phyloP scores from a whole-genome alignment of 306 rosid genomes.

The Dryas drummondii region DNA sequence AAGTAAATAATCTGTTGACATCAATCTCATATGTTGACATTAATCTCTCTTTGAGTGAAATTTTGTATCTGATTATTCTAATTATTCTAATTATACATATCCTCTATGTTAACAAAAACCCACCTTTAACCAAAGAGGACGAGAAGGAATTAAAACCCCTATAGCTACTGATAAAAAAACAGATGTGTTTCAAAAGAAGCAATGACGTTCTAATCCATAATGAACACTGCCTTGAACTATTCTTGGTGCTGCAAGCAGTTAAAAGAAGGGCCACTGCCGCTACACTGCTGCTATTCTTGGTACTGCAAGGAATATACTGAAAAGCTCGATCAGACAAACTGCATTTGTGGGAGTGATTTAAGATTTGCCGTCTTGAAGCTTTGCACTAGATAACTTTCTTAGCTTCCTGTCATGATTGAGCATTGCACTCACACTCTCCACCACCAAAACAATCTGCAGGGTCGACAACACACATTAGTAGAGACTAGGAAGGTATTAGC shows the following conservation, averaged over 20 bases:
- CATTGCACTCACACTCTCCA: slow-evolving; percentile 80
- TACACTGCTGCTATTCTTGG: slow-evolving; percentile 3
- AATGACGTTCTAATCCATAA: neutral
- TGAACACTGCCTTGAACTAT: neutral
- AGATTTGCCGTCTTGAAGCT: slow-evolving; percentile 48
- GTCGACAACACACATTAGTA: slow-evolving; percentile 9
- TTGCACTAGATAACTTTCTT: slow-evolving; percentile 45
- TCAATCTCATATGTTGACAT: neutral
- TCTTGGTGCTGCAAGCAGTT: neutral
- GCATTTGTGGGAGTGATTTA: slow-evolving; percentile 27
- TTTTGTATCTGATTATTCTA: neutral
- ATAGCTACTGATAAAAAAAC: neutral
- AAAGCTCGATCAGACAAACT: slow-evolving; percentile 6
- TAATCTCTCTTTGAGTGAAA: neutral
- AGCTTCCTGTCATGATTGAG: slow-evolving; percentile 86
- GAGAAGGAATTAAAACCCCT: neutral
- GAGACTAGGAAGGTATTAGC: neutral
- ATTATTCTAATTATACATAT: neutral
- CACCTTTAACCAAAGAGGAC: neutral
- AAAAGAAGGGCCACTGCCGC: neutral
- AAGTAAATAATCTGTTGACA: neutral
- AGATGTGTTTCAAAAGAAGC: neutral
- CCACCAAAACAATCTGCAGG: slow-evolving; percentile 74
- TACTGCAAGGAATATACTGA: neutral
- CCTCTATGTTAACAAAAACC: neutral